Base-by-base conservation (phyloP, 768 basidiomycete genomes). In the Crucibulum laeve region DNA sequence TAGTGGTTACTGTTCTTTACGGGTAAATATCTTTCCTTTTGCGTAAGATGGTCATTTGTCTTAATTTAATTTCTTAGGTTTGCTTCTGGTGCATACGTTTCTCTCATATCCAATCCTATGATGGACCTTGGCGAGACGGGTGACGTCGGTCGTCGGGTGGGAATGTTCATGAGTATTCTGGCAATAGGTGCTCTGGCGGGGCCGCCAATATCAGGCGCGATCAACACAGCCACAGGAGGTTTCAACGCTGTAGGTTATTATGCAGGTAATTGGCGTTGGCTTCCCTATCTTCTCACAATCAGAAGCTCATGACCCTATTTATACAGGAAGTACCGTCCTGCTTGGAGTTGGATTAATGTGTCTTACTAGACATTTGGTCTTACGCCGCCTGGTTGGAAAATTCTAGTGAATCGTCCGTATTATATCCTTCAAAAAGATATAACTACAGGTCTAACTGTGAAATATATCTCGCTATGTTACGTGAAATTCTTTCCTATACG, bases 141-240 rank as follows among this genome's bases (percentile, higher is more conserved):
- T 3, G 84, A 88, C 43, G 71, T 85, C 0, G 87, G 87, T 3
- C 68, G 80, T 19, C 68, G 87, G 13, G 63, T 74, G 0, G 86
- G 87, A 4, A 79, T 86, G 70, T 77, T 76, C 46, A 66, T 82
- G 58, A 82, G 73, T 23, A 68, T 84, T 39, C 44, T 78, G 18
- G 71, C 85, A 0, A 28, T 87, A 14, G 84, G 83, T 5, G 82
- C 81, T 0, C 65, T 88, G 3, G 71, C 70, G 0, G 87, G 87
- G 0, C 83, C 84, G 2, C 87, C 87, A 0, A 82, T 87, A 46
- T 84, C 84, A 5, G 87, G 87, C 1, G 80, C 80, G 0, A 84
- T 89, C 50, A 71, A 73, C 41, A 57, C 56, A 0, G 66, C 71
- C 0, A 76, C 80, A 1, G 74, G 71, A 2, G 69, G 70, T 0